Percentiles rank a stretch among this genome's conserved stretches.
phyloP scores from a whole-genome alignment of 345 rosid species.

The Gossypium herbaceum region DNA sequence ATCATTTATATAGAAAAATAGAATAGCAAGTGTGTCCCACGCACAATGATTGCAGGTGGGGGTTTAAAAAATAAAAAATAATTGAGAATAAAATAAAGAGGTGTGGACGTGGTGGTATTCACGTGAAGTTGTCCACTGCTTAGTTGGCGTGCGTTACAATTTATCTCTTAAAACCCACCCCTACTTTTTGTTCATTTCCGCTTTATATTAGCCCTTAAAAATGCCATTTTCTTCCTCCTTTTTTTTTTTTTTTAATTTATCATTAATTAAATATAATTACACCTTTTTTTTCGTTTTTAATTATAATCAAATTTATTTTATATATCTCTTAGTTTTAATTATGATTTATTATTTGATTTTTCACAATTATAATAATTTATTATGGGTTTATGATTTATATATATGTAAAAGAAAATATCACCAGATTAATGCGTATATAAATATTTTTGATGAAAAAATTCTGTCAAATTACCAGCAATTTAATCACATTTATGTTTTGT shows the following conservation, averaged over 20 bases:
- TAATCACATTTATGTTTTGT: not conserved
- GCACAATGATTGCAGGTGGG: not conserved
- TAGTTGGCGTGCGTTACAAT: not conserved
- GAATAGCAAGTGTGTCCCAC: not conserved
- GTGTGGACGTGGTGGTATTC: conserved; percentile 6
- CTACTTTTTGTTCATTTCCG: not conserved
- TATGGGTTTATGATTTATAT: too few species aligned
- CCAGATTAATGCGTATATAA: too few species aligned
- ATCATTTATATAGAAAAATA: too few species aligned
- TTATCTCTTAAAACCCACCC: not conserved
- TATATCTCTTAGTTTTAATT: too few species aligned
- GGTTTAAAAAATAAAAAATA: not conserved
- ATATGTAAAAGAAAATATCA: too few species aligned
- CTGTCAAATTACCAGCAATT: not conserved
- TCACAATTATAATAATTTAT: too few species aligned
- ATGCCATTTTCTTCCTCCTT: not conserved
- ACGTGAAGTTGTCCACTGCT: not conserved
- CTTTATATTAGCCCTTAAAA: conserved; percentile 8
- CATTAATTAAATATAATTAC: not conserved
- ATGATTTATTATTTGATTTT: too few species aligned
- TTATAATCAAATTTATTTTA: too few species aligned
- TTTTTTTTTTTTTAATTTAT: not conserved
- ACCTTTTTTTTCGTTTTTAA: too few species aligned
- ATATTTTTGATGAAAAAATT: too few species aligned
- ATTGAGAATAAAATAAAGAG: conserved; percentile 11